phyloP scores from a whole-genome alignment of 2,329 filamentous ascomycete genomes.

The Hortaea sp. region DNA sequence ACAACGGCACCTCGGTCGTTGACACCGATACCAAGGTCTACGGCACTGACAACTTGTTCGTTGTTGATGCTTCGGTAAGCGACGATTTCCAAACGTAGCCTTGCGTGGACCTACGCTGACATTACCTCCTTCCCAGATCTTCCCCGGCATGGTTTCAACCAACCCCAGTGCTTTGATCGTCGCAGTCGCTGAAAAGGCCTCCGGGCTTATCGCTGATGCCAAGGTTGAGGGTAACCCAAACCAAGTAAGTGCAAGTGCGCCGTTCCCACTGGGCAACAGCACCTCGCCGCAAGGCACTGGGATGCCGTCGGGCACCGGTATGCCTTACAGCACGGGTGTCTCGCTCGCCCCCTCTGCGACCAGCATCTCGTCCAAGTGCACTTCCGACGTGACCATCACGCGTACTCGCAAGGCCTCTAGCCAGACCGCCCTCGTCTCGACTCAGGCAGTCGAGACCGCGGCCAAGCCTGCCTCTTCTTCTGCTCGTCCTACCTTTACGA shows the following conservation, averaged over 20 bases:
- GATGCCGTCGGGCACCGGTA: background rate
- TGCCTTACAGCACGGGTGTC: background rate
- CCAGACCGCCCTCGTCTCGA: background rate
- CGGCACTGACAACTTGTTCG: slow-evolving; percentile 58
- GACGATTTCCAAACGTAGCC: background rate
- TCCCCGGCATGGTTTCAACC: slow-evolving; percentile 57
- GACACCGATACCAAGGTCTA: slow-evolving; percentile 42
- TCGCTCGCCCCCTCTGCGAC: background rate
- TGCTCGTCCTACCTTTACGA: background rate
- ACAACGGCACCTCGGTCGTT: slow-evolving; percentile 35
- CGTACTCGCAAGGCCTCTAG: background rate
- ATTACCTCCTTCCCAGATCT: slow-evolving; percentile 33
- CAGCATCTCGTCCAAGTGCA: slow-evolving; percentile 1
- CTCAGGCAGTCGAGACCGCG: background rate
- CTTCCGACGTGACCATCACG: slow-evolving; percentile 1
- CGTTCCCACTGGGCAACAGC: background rate
- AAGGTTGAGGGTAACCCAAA: background rate
- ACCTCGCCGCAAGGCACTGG: slow-evolving; percentile 1
- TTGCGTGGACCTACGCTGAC: background rate
- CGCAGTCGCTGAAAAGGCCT: slow-evolving; percentile 52
- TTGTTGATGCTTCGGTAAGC: slow-evolving; percentile 49
- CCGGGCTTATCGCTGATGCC: slow-evolving; percentile 40
- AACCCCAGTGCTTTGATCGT: slow-evolving; percentile 60
- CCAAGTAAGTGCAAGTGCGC: slow-evolving; percentile 2
- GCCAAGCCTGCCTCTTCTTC: background rate